Conservation (phyloP, 2,329 filamentous ascomycete species). For the Colletotrichum eleusines region DNA sequence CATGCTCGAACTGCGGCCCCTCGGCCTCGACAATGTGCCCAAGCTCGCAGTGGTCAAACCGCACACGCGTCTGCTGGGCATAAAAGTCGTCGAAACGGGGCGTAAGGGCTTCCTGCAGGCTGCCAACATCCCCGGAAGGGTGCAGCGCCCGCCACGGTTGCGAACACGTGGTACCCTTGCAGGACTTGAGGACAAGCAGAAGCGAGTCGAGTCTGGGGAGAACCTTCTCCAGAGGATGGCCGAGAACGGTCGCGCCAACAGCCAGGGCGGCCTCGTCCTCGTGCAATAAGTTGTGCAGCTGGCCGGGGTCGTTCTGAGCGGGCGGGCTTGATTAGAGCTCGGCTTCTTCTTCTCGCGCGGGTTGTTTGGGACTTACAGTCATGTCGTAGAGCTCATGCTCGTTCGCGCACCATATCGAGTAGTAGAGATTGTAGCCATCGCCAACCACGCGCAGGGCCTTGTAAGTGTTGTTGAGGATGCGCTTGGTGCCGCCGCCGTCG, state of each 20-base stretch:
- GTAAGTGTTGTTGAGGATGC: constrained; percentile 63
- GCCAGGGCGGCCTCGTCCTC: constrained; percentile 33
- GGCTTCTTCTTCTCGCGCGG: not conserved
- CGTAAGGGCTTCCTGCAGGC: constrained; percentile 62
- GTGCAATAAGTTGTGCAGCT: constrained; percentile 53
- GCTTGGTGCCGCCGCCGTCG: constrained; percentile 44
- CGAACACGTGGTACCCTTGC: constrained; percentile 63
- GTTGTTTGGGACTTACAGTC: constrained; percentile 57
- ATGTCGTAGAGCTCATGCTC: constrained; percentile 64
- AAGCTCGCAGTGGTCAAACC: constrained; percentile 64
- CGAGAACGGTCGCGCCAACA: constrained; percentile 46
- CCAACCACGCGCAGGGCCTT: constrained; percentile 63
- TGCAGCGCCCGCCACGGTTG: constrained; percentile 69
- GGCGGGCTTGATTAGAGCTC: not conserved
- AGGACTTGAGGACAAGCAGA: constrained; percentile 70
- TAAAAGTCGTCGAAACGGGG: constrained; percentile 66
- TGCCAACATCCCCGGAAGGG: constrained; percentile 63
- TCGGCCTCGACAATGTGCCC: constrained; percentile 69
- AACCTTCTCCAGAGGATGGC: constrained; percentile 54
- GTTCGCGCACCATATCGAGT: constrained; percentile 68
- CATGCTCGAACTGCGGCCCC: constrained; percentile 59
- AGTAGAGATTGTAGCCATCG: constrained; percentile 64
- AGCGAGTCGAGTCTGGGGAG: constrained; percentile 68
- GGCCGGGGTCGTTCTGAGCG: constrained; percentile 62
- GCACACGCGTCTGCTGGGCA: constrained; percentile 59